phyloP scores from a whole-genome alignment of 164 flowering plant species.

The Stephania cephalantha region DNA sequence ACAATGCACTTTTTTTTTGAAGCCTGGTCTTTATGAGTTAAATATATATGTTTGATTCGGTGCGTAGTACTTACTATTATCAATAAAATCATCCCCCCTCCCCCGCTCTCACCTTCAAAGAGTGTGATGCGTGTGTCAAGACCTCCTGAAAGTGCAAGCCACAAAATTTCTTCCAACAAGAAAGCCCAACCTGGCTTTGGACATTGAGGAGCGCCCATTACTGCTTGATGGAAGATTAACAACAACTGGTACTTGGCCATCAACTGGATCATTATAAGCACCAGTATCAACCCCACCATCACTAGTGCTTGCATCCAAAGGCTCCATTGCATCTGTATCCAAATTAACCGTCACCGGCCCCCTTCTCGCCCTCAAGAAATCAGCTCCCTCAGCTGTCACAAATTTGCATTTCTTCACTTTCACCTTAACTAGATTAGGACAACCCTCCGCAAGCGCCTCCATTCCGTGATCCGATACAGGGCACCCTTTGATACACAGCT shows the following conservation, averaged over 20 bases:
- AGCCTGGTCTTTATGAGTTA: too few species aligned
- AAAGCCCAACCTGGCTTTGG: slow-evolving; percentile 49
- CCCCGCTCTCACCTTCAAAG: slow-evolving; percentile 12
- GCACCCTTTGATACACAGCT: slow-evolving; percentile 89
- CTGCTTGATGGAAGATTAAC: slow-evolving; percentile 33
- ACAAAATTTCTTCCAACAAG: slow-evolving; percentile 50
- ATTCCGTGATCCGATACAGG: slow-evolving; percentile 73
- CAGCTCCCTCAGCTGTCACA: slow-evolving; percentile 59
- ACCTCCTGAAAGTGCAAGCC: slow-evolving; percentile 57
- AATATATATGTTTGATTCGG: too few species aligned
- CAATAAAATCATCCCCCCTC: too few species aligned
- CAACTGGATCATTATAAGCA: slow-evolving; percentile 26
- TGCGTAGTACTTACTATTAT: too few species aligned
- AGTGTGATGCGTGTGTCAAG: slow-evolving; percentile 31
- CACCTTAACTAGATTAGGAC: slow-evolving; percentile 89
- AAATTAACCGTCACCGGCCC: slow-evolving; percentile 50
- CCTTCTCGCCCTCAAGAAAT: slow-evolving; percentile 53
- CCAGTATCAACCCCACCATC: slow-evolving; percentile 49
- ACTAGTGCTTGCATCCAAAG: slow-evolving; percentile 41
- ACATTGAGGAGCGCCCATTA: slow-evolving; percentile 34
- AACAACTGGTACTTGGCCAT: slow-evolving; percentile 17
- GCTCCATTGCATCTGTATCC: slow-evolving; percentile 45
- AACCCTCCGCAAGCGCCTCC: slow-evolving; percentile 69
- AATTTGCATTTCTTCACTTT: slow-evolving; percentile 89
- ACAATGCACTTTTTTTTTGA: too few species aligned